Evolutionary conservation across 2,329 filamentous ascomycete species (phyloP), one percentile per base, ranked within the genome.

Genomic region (Aspergillus sp.): DNA sequence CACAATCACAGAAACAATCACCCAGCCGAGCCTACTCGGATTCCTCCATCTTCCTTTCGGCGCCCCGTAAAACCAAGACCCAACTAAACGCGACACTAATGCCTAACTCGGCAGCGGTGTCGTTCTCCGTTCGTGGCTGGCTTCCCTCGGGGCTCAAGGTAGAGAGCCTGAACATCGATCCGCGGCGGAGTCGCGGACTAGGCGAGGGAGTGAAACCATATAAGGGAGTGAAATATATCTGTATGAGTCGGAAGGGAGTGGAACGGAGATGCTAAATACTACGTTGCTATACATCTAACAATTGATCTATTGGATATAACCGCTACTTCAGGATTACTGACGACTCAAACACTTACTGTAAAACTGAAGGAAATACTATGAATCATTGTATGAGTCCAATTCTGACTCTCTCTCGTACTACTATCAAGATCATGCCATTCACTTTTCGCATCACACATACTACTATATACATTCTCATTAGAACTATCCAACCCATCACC

Each of bases 221-320:
- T 78, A 99, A 98, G 79, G 95, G 95, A 1, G 95, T 99, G 66
- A 99, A 99, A 79, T 99, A 99, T 77, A 75, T 99, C 69, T 97
- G 93, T 67, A 84, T 88, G 12, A 87, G 85, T 72, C 77, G 79
- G 60, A 80, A 80, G 65, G 87, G 87, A 0, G 73, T 83, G n/a
- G 81, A 83, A 64, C 70, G 74, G 45, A 72, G 79, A 58, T 67
- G 65, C 43, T 67, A 53, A 58, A 30, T 39, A 21, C 36, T 38
- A 10, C 17, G 9, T 19, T 39, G 25, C 10, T 38, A 53, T 53
- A 53, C n/a, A 53, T 53, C 50, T 45, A 43, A 43, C 41, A 45
- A 45, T 45, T 45, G 41, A 45, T 45, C 19, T 45, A 45, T 45
- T 45, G 19, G 41, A 45, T 45, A 45, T 23, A 19, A 7, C 32